Evolutionary conservation across 2,329 filamentous ascomycete species (phyloP), one percentile per base, ranked within the genome.

Genomic region (Cladophialophora immunda): DNA sequence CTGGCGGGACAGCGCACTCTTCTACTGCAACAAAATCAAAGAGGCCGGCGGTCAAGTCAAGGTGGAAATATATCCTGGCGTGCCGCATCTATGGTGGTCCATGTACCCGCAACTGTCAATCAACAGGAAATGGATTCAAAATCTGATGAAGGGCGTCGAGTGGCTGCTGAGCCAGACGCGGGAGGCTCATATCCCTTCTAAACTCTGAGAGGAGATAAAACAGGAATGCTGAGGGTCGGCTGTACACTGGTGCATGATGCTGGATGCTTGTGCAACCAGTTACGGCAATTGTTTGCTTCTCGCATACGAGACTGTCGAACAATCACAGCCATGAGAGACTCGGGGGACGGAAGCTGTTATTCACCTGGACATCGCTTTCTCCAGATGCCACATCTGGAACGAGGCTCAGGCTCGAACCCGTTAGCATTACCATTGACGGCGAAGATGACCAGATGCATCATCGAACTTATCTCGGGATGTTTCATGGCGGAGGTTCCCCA

Each of bases 51-150:
- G 58, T 17, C 52, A 25, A 4, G 58, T 45, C 1, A 68, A 65
- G 55, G 19, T 62, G n/a, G 62, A 65, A n/a, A n/a, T 67, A 13
- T 69, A 69, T 29, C 67, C 67, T 38, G 64, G 67, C n/a, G 52
- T 69, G 2, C 57, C 54, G 17, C 65, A 65, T 61, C 19, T 52
- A 5, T 70, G 62, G 65, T 65, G 62, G 58, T 53, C 56, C 19
- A 63, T 70, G 27, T 70, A 64, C 45, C 65, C 65, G 2, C 61
- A 68, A 32, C 47, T 70, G 4, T 64, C 68, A 7, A 62, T 66
- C 54, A 70, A 58, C 57, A 63, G 57, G 59, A 66, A 66, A 34
- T 68, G 65, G 65, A 47, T 53, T 22, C 38, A 52, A 15, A 60
- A 66, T 36, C 38, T 70, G 55, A 54, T 70, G 5, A 41, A 58